A percentile compares a stretch with the other conserved stretches of the same genome.
Evolutionary conservation across 306 rosid genomes (phyloP).

Genomic region (Begonia fuchsioides): DNA sequence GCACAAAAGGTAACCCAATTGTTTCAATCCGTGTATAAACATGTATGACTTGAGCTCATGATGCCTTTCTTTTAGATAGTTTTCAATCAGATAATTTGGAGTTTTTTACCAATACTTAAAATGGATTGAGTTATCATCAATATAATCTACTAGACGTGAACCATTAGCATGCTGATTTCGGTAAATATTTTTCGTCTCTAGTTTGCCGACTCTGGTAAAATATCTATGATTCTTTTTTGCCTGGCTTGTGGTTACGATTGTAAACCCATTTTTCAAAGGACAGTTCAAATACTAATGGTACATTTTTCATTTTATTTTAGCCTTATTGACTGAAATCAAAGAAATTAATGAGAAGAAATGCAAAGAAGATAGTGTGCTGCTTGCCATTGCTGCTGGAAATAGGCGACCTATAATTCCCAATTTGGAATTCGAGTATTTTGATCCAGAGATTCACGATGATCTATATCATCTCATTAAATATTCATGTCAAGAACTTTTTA

Average conservation of each 20-base stretch:
- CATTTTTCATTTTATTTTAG: constrained; percentile 23
- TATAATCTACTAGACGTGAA: too few relatives aligned
- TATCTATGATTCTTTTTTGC: too few relatives aligned
- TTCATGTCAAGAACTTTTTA: constrained; percentile 77
- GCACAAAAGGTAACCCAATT: constrained; percentile 67
- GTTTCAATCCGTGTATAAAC: constrained; percentile 7
- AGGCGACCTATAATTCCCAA: constrained; percentile 63
- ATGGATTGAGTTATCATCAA: too few relatives aligned
- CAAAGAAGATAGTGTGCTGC: constrained; percentile 70
- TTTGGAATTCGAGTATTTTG: constrained; percentile 63
- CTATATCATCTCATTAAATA: constrained; percentile 67
- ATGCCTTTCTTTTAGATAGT: too few relatives aligned
- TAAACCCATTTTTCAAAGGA: too few relatives aligned
- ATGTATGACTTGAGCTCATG: not conserved
- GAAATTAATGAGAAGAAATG: constrained; percentile 76
- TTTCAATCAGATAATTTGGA: too few relatives aligned
- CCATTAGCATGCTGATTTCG: too few relatives aligned
- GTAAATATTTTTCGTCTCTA: too few relatives aligned
- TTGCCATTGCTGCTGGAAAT: constrained; percentile 69
- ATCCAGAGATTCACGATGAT: constrained; percentile 65
- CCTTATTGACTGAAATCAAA: constrained; percentile 80
- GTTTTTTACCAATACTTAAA: too few relatives aligned
- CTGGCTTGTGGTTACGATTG: too few relatives aligned
- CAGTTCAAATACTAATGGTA: constrained; percentile 9
- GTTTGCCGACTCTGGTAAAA: too few relatives aligned